Evolutionary conservation across 140 eudicot species (phyloP).

Genomic region (Erigeron philadelphicus): DNA sequence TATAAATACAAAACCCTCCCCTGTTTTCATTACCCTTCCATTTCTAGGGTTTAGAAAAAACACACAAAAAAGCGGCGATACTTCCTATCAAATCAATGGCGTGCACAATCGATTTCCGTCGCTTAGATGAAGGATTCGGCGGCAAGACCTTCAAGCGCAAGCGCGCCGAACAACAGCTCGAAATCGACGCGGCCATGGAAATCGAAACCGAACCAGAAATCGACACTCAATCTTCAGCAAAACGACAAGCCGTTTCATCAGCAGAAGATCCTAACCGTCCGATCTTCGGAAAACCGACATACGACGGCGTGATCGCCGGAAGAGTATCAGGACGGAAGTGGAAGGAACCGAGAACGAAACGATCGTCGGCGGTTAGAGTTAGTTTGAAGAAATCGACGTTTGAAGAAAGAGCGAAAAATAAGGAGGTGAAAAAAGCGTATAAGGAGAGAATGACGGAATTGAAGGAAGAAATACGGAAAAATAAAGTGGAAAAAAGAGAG

Average conservation of each 20-base stretch:
- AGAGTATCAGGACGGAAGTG: slow-evolving; percentile 64
- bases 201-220: slow-evolving; percentile 39
- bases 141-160: slow-evolving; percentile 90
- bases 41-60: slow-evolving; percentile 26
- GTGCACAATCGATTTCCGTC: slow-evolving; percentile 78
- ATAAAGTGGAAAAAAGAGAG: slow-evolving; percentile 81
- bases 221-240: slow-evolving; percentile 35
- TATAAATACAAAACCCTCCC: slow-evolving; percentile 19
- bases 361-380: slow-evolving; percentile 61
- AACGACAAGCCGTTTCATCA: slow-evolving; percentile 57
- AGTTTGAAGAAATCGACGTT: slow-evolving; percentile 48
- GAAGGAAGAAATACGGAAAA: slow-evolving; percentile 78
- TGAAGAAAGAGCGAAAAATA: slow-evolving; percentile 62
- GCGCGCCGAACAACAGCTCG: slow-evolving; percentile 48
- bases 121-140: slow-evolving; percentile 87
- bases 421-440: slow-evolving; percentile 85
- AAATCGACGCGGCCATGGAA: slow-evolving; percentile 46
- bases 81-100: slow-evolving; percentile 47
- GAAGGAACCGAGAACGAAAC: slow-evolving; percentile 51
- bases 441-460: slow-evolving; percentile 79
- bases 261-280: slow-evolving; percentile 59
- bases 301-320: slow-evolving; percentile 84
- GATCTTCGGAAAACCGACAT: slow-evolving; percentile 54
- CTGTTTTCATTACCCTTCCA: neutral
- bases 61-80: slow-evolving; percentile 21